Base-by-base conservation (phyloP, 2,329 filamentous ascomycete species). In the Fusarium sp. region DNA sequence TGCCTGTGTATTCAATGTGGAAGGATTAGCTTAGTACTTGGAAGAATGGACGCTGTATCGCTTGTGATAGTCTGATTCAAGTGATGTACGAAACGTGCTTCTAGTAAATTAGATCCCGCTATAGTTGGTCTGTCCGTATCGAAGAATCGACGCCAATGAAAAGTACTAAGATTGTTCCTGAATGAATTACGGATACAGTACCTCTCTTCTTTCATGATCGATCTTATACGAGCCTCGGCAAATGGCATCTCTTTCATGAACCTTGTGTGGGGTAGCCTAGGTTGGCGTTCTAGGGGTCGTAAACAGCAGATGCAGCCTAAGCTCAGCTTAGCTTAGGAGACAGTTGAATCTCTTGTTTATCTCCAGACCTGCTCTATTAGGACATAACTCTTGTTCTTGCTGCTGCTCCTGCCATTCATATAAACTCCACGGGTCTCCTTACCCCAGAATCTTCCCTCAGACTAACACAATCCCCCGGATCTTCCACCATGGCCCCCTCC, bases 401-500 rank as follows among this genome's bases (percentile, higher is more conserved):
- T 33, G 15, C 5, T 50, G 7, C 15, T 28, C n/a, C 38, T 53
- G 26, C 16, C 14, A 2, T 41, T 53, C 28, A 33, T 33, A 63
- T 31, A 33, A 18, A 18, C 30, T 16, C 7, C 6, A 11, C 41
- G 7, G 15, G 12, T 7, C 24, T 51, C 18, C 28, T 44, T 22
- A 18, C 33, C 56, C 33, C 33, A 22, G 33, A 38, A n/a, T 51
- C 22, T 38, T 28, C 13, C 14, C n/a, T 41, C 33, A 26, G 26
- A 18, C n/a, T 24, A 30, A 51, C 9, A 26, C 28, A 24, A 16
- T 31, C 24, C n/a, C 22, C 33, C 18, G 26, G 26, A 36, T 44
- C 20, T 26, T 55, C 22, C 50, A 58, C 24, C 30, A 81, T 81
- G 80, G 71, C 79, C 12, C 71, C 77, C 13, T 50, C 73, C n/a